Percentiles rank a stretch among this genome's conserved stretches.
Conservation (phyloP, 352 stramenopile genomes). For the Phytophthora tubulina region DNA sequence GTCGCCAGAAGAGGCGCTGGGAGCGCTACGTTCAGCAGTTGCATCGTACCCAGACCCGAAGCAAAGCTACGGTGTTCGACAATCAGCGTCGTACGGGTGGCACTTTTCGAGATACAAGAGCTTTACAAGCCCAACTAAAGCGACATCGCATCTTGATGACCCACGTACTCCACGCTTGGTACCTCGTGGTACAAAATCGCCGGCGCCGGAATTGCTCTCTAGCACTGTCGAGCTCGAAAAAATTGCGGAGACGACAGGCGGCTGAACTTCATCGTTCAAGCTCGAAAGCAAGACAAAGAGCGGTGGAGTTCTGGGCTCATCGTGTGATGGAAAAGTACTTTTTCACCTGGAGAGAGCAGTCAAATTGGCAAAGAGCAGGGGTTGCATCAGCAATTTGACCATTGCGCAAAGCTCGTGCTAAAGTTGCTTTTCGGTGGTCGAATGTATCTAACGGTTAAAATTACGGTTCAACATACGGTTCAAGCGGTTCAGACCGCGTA, state of each 20-base stretch:
- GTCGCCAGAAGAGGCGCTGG: conserved; percentile 40
- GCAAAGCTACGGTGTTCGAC: conserved; percentile 3
- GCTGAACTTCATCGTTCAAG: neutral
- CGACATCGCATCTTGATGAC: conserved; percentile 39
- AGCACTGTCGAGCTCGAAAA: conserved; percentile 3
- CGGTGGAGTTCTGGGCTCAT: conserved; percentile 37
- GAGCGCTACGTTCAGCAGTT: conserved; percentile 39
- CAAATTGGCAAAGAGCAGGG: neutral
- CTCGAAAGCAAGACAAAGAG: conserved; percentile 6
- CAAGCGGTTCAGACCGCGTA: conserved; percentile 16
- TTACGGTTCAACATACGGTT: conserved; percentile 26
- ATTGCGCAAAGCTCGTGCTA: no score
- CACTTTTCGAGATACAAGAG: conserved; percentile 29
- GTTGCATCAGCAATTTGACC: no score
- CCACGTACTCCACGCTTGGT: conserved; percentile 43
- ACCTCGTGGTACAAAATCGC: conserved; percentile 30
- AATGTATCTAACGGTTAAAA: conserved; percentile 28
- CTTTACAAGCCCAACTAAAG: conserved; percentile 40
- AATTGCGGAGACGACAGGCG: neutral
- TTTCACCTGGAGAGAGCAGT: conserved; percentile 14
- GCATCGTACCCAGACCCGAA: conserved; percentile 32
- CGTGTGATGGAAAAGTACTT: conserved; percentile 25
- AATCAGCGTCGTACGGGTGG: conserved; percentile 3
- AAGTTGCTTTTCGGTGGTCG: conserved; percentile 37
- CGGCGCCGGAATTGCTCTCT: conserved; percentile 8